A percentile compares a stretch with the other conserved stretches of the same genome.
These are phyloP conservation scores for Litchi chinensis DNA, from an alignment of 345 rosid genomes.

Conservation along the genomic window DNA sequence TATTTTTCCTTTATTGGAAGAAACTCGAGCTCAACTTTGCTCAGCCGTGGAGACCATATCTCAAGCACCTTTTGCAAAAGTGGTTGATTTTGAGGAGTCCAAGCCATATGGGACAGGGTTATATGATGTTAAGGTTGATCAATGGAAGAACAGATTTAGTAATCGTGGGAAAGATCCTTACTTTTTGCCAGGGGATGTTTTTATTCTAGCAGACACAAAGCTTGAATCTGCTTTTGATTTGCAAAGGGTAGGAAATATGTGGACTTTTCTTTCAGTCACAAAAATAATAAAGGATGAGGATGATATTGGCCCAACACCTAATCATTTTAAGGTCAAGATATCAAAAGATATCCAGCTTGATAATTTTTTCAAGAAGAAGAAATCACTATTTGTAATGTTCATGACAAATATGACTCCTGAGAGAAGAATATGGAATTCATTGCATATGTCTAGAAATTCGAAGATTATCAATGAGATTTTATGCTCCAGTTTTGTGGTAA, in stretches of 20 bases:
- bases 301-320: background rate
- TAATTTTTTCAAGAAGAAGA: too few species aligned
- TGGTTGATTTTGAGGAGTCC: background rate
- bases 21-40: conserved; percentile 36
- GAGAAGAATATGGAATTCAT: too few species aligned
- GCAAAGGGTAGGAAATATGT: conserved; percentile 28
- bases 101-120: background rate
- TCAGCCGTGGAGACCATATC: conserved; percentile 38
- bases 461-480: background rate
- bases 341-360: background rate
- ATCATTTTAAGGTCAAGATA: background rate
- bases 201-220: conserved; percentile 33
- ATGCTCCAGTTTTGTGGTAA: background rate
- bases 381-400: too few species aligned
- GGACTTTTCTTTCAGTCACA: conserved; percentile 31
- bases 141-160: conserved; percentile 36
- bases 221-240: conserved; percentile 43
- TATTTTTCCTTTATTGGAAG: conserved; percentile 44
- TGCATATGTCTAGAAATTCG: too few species aligned
- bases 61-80: conserved; percentile 37
- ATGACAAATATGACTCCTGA: too few species aligned
- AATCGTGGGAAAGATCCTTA: conserved; percentile 30
- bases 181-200: conserved; percentile 42
- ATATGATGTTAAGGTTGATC: conserved; percentile 31
- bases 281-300: background rate